These are phyloP conservation scores for Magnusiomyces clavatus DNA, from an alignment of 1,139 yeast species.

Conservation along the genomic window DNA sequence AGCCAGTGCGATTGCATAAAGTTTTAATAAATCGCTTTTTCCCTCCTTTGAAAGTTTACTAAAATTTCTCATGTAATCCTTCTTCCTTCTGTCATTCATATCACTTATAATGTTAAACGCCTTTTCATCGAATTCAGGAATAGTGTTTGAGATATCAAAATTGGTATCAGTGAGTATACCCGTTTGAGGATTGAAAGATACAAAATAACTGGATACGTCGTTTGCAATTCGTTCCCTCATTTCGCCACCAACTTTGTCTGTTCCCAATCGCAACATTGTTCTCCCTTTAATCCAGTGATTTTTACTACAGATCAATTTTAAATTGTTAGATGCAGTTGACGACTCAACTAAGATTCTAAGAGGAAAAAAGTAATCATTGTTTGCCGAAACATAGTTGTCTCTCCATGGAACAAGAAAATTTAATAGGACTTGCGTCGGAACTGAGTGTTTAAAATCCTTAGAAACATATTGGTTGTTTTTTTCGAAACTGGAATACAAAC, in stretches of 20 bases:
- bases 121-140: constrained; percentile 8
- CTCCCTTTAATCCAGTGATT: constrained; percentile 13
- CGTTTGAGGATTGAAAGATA: constrained; percentile 10
- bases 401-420: constrained; percentile 19
- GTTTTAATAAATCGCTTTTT: neutral
- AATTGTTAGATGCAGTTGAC: constrained; percentile 15
- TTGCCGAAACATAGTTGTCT: constrained; percentile 15
- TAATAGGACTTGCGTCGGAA: constrained; percentile 19
- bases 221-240: constrained; percentile 4
- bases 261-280: constrained; percentile 16
- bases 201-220: constrained; percentile 12
- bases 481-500: neutral
- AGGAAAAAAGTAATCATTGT: constrained; percentile 13
- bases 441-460: neutral
- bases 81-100: neutral
- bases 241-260: constrained; percentile 5
- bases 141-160: neutral
- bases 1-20: constrained; percentile 7
- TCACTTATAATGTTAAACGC: constrained; percentile 1
- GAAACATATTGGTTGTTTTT: neutral
- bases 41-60: neutral
- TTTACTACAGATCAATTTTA: constrained; percentile 12
- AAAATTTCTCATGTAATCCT: neutral
- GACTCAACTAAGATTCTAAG: constrained; percentile 17
- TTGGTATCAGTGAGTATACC: constrained; percentile 9